These are phyloP conservation scores for Bipolaris cookei DNA, from an alignment of 2,329 filamentous ascomycete genomes.

Conservation along the genomic window DNA sequence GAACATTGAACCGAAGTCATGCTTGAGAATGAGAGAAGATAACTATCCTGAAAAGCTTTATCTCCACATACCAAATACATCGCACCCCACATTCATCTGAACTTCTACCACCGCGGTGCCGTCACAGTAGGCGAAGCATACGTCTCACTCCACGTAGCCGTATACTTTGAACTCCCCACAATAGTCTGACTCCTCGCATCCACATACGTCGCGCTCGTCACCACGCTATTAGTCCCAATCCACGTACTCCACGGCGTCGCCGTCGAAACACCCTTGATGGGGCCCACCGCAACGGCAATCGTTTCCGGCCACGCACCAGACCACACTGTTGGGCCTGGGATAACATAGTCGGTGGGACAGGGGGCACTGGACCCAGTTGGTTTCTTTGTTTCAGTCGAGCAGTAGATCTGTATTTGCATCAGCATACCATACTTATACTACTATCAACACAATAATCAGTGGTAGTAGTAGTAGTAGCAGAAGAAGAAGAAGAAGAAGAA, in stretches of 20 bases:
- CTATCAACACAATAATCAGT: too few species aligned
- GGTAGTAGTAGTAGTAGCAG: too few species aligned
- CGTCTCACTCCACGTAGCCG: conserved; percentile 28
- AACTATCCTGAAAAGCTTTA: too few species aligned
- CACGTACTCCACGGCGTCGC: conserved; percentile 38
- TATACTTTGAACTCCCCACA: conserved; percentile 31
- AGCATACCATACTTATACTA: neutral
- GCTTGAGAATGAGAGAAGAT: too few species aligned
- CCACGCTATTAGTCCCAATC: conserved; percentile 30
- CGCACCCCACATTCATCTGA: too few species aligned
- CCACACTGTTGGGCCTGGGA: conserved; percentile 52
- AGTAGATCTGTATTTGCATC: conserved; percentile 35
- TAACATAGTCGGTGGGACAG: conserved; percentile 46
- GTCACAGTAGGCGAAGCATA: conserved; percentile 22
- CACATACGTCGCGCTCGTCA: conserved; percentile 34
- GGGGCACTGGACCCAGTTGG: conserved; percentile 29
- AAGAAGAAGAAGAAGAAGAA: neutral
- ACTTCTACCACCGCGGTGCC: conserved; percentile 17
- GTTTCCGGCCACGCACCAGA: conserved; percentile 43
- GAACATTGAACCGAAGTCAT: too few species aligned
- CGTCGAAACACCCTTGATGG: conserved; percentile 36
- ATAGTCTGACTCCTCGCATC: conserved; percentile 33
- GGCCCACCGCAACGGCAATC: conserved; percentile 39
- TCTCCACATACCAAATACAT: too few species aligned
- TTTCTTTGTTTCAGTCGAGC: conserved; percentile 43